Base-by-base conservation (phyloP, 2,329 filamentous ascomycete species). In the Epichloe baconii region DNA sequence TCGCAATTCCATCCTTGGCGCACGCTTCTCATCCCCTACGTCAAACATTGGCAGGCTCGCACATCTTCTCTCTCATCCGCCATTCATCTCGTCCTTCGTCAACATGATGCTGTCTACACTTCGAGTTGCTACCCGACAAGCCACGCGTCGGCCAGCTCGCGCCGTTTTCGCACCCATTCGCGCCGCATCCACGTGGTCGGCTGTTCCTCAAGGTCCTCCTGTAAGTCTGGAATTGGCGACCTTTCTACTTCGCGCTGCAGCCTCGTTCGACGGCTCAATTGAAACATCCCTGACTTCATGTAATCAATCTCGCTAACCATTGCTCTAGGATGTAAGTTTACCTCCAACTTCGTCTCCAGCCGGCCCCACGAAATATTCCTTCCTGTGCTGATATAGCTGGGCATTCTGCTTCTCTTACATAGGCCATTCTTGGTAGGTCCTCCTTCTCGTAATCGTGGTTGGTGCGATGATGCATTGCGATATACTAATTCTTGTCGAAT, bases 121-220 rank as follows among this genome's bases (percentile, higher is more conserved):
- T 57, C 73, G 77, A 67, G 62, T 76, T 58, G 74, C 72, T 57
- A 69, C 72, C 64, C 72, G 78, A 61, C 74, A 72, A 63, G 72
- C 68, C 60, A 66, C 65, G 54, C 61, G 68, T 56, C 70, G 68
- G 55, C 64, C 66, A 55, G 65, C 68, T 44, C 62, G 68, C 55
- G 60, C 70, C 58, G 67, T 66, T 58, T 62, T 71, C 46, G 64
- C 67, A 53, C 68, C 67, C 57, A 59, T 69, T 51, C 79, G 76
- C 57, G 68, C 83, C 58, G 83, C 80, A 60, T 95, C 89, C 55
- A 87, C 86, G 59, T 97, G 91, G 90, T 81, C 87, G 65, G 85
- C 86, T 64, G 88, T 97, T 51, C 85, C 88, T 59, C 88, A 96
- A 73, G 91, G 91, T 57, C 91, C 91, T 79, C 90, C 91, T 66